Conservation (phyloP, 208 protist genomes). For the Leptomonas seymouri region DNA sequence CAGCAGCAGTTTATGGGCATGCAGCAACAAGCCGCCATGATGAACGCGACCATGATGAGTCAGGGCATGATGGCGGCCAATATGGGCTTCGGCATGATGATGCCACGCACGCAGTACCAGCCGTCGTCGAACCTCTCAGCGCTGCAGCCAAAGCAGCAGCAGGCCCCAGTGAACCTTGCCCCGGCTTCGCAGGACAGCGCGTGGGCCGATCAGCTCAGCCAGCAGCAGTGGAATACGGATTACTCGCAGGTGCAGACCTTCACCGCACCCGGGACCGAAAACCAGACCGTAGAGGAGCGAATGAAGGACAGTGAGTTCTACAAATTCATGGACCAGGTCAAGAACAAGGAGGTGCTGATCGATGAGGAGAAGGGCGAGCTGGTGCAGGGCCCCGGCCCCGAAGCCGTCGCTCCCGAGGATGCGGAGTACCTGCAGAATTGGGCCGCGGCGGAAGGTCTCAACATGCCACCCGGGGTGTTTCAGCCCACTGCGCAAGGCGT, state of each 20-base stretch:
- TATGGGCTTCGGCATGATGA: conserved; percentile 53
- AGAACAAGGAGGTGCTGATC: conserved; percentile 73
- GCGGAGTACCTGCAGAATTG: conserved; percentile 59
- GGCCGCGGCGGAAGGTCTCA: conserved; percentile 50
- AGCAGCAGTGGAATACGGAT: conserved; percentile 75
- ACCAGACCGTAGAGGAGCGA: conserved; percentile 61
- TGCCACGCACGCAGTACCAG: conserved; percentile 53
- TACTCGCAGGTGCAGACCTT: conserved; percentile 74
- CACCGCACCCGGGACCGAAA: conserved; percentile 43
- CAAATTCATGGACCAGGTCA: conserved; percentile 82
- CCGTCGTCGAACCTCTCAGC: conserved; percentile 35
- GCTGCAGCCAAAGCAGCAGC: conserved; percentile 38
- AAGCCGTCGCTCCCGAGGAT: conserved; percentile 57
- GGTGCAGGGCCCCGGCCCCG: conserved; percentile 69
- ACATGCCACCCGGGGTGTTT: conserved; percentile 55
- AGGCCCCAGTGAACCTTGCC: conserved; percentile 19
- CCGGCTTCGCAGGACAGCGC: conserved; percentile 26
- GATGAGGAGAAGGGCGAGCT: conserved; percentile 82
- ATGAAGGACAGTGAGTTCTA: conserved; percentile 75
- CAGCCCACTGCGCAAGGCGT: conserved; percentile 21
- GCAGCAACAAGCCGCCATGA: conserved; percentile 40
- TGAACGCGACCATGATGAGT: conserved; percentile 48
- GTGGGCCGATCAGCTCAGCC: conserved; percentile 65
- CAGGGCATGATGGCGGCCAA: conserved; percentile 44
- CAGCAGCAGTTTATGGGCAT: conserved; percentile 42